Evolutionary conservation across 805 yeast species (phyloP).

Genomic region (Starmerella etchellsii): DNA sequence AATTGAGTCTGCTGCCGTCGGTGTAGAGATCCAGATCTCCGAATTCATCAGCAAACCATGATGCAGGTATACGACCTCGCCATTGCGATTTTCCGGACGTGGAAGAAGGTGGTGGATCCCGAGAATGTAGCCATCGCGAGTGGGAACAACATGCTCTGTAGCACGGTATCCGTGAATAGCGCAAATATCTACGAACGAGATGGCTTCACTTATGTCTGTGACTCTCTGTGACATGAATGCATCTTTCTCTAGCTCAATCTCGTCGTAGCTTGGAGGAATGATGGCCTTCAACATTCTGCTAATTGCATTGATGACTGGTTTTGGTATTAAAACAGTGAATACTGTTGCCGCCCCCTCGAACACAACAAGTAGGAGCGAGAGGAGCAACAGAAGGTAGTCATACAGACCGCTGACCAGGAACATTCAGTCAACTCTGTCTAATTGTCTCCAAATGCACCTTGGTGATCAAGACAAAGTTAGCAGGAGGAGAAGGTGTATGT

Average conservation of each 20-base stretch:
- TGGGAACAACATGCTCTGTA: constrained; percentile 65
- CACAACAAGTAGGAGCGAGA: constrained; percentile 16
- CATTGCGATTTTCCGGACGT: constrained; percentile 14
- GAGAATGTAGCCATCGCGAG: constrained; percentile 63
- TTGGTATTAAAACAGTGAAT: constrained; percentile 19
- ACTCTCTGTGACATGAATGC: constrained; percentile 5
- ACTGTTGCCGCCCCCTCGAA: constrained; percentile 18
- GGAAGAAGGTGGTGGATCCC: constrained; percentile 52
- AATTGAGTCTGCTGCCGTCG: constrained; percentile 39
- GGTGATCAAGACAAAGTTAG: too few species aligned
- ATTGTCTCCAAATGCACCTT: too few species aligned
- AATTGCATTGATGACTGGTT: constrained; percentile 12
- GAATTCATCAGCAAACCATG: constrained; percentile 86
- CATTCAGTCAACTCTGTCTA: too few species aligned
- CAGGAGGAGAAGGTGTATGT: too few species aligned
- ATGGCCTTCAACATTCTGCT: constrained; percentile 6
- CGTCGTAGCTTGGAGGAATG: constrained; percentile 12
- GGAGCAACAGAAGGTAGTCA: constrained; percentile 12
- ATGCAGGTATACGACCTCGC: constrained; percentile 60
- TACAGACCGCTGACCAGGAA: constrained; percentile 1
- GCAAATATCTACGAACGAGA: constrained; percentile 50
- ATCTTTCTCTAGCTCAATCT: constrained; percentile 9
- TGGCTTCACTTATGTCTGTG: constrained; percentile 11
- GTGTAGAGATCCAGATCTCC: constrained; percentile 59
- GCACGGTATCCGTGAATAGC: constrained; percentile 51